Evolutionary conservation across 2,329 filamentous ascomycete species (phyloP), one percentile per base, ranked within the genome.

Genomic region (Bimuria novae-zelandiae): DNA sequence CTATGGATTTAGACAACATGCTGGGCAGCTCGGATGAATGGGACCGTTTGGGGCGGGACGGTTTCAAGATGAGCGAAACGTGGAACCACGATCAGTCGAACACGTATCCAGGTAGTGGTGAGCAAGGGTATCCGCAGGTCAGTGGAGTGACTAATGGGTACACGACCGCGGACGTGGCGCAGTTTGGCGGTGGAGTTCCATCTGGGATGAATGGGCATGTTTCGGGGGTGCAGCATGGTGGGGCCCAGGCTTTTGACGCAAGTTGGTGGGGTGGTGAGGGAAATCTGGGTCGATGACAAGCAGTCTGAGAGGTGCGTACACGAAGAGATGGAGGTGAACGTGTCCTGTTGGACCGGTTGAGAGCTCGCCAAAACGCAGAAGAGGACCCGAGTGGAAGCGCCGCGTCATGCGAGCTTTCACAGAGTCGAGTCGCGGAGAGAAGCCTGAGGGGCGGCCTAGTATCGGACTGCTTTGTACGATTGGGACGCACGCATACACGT

Each of bases 1-100:
- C 70, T 3, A 74, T 75, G 71, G 71, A 69, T 11, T 39, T 74
- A 7, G 63, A 69, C n/a, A 70, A 59, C 25, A 68, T 74, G 45
- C 56, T 74, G 7, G 57, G 41, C 51, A 65, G 49, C 46, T 53
- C 55, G 4, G 61, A 72, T 25, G 64, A 68, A 36, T 71, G 67
- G 48, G 68, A 73, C 11, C 60, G 68, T 4, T 61, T 74, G 17
- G 58, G 46, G 12, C 60, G 69, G 21, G 70, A 75, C 37, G 72
- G 72, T 0, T 75, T 74, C 56, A 70, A 68, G 51, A 64, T 74
- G 39, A 60, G 51, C 33, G 62, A 64, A 7, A 49, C 42, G 10
- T 65, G 62, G 62, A 30, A 42, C 25, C 55, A 55, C 19, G 57
- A 63, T 25, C 49, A 51, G 12, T 30, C 36, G 60, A 52, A 47